These are phyloP conservation scores for Sporothrix mexicana DNA, from an alignment of 2,329 filamentous ascomycete genomes.

Conservation along the genomic window DNA sequence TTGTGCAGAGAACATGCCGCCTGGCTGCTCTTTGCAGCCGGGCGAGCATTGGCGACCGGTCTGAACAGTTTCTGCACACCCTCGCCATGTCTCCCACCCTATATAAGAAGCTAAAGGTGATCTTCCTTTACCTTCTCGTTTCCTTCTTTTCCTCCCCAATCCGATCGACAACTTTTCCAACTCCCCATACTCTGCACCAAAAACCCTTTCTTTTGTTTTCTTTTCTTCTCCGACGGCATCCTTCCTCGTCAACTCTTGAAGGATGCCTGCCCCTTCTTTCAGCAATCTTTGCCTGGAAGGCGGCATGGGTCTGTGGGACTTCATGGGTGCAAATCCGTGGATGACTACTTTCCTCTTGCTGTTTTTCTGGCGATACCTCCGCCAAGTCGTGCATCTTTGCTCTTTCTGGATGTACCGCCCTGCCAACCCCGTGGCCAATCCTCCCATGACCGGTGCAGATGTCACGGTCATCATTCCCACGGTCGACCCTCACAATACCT, in stretches of 20 bases:
- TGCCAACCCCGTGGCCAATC: constrained; percentile 39
- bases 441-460: constrained; percentile 46
- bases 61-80: no score
- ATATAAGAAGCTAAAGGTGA: no score
- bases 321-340: neutral
- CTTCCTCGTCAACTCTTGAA: neutral
- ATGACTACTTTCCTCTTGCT: constrained; percentile 44
- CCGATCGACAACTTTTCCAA: neutral
- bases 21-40: no score
- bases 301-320: neutral
- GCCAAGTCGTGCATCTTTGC: constrained; percentile 52
- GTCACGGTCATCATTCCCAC: constrained; percentile 61
- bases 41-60: no score
- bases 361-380: constrained; percentile 54
- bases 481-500: constrained; percentile 49
- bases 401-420: constrained; percentile 51
- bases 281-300: neutral
- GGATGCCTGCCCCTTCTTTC: neutral
- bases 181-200: neutral
- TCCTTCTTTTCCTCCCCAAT: neutral
- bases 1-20: no score
- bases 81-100: no score
- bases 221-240: neutral
- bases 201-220: neutral
- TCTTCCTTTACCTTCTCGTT: neutral